Evolutionary conservation across 2,329 filamentous ascomycete genomes (phyloP).

Genomic region (Aspergillus sp.): DNA sequence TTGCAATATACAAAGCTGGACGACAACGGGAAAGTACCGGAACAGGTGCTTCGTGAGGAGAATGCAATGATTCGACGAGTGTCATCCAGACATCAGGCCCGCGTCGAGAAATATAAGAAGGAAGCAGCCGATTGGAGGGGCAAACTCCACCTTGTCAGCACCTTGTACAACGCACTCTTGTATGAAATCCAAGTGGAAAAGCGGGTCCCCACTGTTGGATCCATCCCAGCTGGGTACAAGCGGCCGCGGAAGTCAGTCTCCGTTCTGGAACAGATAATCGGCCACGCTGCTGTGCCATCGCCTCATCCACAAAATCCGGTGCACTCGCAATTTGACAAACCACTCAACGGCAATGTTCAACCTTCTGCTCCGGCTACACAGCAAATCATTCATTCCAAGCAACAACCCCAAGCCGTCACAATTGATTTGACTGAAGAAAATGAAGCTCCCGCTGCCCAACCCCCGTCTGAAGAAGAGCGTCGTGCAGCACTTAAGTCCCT

Average conservation of each 20-base stretch:
- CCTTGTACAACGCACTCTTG: slow-evolving; percentile 26
- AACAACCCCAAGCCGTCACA: neutral
- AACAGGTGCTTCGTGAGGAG: slow-evolving; percentile 20
- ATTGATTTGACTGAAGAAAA: slow-evolving; percentile 24
- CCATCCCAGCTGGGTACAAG: slow-evolving; percentile 21
- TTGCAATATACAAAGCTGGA: slow-evolving; percentile 26
- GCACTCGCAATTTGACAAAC: neutral
- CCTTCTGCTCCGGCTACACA: neutral
- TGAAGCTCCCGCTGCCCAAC: neutral
- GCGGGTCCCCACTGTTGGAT: slow-evolving; percentile 16
- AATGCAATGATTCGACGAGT: slow-evolving; percentile 27
- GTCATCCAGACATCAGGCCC: slow-evolving; percentile 23
- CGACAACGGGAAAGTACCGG: slow-evolving; percentile 29
- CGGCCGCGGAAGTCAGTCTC: slow-evolving; percentile 11
- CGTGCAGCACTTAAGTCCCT: slow-evolving; percentile 25
- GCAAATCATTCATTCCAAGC: neutral
- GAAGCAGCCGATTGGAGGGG: slow-evolving; percentile 29
- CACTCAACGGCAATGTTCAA: neutral
- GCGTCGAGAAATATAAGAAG: slow-evolving; percentile 25
- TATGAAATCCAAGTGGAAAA: slow-evolving; percentile 22
- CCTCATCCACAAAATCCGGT: neutral
- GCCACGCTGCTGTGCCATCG: neutral
- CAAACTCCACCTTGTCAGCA: slow-evolving; percentile 21
- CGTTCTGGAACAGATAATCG: neutral
- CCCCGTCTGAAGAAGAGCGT: slow-evolving; percentile 7